Evolutionary conservation across 768 basidiomycete species (phyloP).

Genomic region (Phylloporus rhodoxanthus): DNA sequence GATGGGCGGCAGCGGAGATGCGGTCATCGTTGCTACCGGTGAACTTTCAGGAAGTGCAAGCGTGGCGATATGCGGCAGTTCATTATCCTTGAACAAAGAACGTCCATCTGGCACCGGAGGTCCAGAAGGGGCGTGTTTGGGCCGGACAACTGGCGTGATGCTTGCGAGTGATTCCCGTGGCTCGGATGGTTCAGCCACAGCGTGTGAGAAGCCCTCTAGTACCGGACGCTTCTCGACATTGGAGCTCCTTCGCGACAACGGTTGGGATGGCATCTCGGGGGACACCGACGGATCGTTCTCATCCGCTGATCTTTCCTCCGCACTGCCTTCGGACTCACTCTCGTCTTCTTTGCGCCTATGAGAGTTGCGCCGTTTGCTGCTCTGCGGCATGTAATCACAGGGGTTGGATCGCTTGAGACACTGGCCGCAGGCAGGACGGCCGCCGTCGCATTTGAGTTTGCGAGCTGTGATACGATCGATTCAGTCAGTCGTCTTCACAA

Average conservation of each 20-base stretch:
- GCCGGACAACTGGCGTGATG: conserved; percentile 32
- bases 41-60: conserved; percentile 55
- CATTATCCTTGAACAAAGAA: conserved; percentile 51
- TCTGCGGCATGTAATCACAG: conserved; percentile 74
- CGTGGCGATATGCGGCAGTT: conserved; percentile 68
- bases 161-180: conserved; percentile 40
- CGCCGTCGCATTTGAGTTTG: conserved; percentile 85
- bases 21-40: conserved; percentile 53
- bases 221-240: conserved; percentile 33
- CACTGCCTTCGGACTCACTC: conserved; percentile 55
- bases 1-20: conserved; percentile 57
- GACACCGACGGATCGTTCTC: conserved; percentile 51
- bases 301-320: conserved; percentile 52
- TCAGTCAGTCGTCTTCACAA: conserved; percentile 14
- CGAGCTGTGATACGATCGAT: conserved; percentile 47
- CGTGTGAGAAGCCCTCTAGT: conserved; percentile 27
- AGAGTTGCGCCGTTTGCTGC: conserved; percentile 66
- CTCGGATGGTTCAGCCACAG: conserved; percentile 34
- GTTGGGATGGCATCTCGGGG: conserved; percentile 38
- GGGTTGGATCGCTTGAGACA: conserved; percentile 72
- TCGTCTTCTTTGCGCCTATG: conserved; percentile 60
- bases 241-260: conserved; percentile 33
- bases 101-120: conserved; percentile 32
- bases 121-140: conserved; percentile 25
- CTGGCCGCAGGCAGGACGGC: conserved; percentile 75